Percentiles rank a stretch among this genome's conserved stretches.
These are phyloP conservation scores for Tetrastigma voinierianum DNA, from an alignment of 164 flowering plant species.

Conservation along the genomic window DNA sequence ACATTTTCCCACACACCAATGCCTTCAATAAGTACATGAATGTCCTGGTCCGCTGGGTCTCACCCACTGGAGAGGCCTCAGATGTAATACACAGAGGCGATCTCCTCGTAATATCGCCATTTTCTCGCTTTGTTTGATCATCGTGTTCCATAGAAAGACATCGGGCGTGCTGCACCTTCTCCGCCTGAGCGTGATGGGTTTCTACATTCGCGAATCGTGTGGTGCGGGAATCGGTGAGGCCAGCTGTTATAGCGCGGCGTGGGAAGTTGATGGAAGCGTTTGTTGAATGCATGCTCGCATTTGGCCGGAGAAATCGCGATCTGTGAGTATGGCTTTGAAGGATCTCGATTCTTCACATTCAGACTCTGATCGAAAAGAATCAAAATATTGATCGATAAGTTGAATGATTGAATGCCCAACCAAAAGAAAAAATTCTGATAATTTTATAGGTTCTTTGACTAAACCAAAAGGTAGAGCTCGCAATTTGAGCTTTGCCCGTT, in stretches of 20 bases:
- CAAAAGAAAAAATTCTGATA: too few species aligned
- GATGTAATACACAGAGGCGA: constrained; percentile 18
- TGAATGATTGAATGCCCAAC: too few species aligned
- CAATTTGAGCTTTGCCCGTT: too few species aligned
- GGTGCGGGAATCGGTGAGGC: constrained; percentile 21
- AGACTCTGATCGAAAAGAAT: too few species aligned
- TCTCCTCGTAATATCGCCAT: background rate
- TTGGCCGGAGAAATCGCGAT: too few species aligned
- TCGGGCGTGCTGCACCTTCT: constrained; percentile 19
- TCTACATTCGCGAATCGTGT: constrained; percentile 16
- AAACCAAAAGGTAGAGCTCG: too few species aligned
- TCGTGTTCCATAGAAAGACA: constrained; percentile 33
- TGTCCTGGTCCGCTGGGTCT: constrained; percentile 26
- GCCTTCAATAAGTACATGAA: constrained; percentile 24
- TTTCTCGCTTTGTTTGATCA: constrained; percentile 23
- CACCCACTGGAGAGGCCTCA: constrained; percentile 15
- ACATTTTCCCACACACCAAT: background rate
- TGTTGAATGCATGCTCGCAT: constrained; percentile 14
- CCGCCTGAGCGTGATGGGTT: constrained; percentile 17
- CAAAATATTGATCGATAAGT: too few species aligned
- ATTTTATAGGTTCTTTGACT: too few species aligned
- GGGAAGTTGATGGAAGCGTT: constrained; percentile 4
- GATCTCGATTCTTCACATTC: too few species aligned
- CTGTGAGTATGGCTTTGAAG: too few species aligned
- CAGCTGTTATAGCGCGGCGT: background rate